phyloP scores from a whole-genome alignment of 768 basidiomycete species.

The Chiua virens region DNA sequence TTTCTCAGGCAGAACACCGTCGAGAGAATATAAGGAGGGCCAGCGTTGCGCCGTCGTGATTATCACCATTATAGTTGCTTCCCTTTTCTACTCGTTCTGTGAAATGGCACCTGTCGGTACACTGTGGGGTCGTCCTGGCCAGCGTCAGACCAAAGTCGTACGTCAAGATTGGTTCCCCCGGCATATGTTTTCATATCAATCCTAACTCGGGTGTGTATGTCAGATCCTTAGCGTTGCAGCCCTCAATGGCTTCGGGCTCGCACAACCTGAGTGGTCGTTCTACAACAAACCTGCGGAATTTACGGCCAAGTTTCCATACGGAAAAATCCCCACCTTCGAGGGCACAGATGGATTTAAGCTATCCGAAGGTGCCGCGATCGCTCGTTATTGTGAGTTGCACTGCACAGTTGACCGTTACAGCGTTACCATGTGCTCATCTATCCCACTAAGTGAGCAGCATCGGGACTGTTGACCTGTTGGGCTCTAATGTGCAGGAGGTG shows the following conservation, averaged over 20 bases:
- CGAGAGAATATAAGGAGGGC: too few relatives aligned
- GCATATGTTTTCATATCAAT: not conserved
- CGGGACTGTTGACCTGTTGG: slow-evolving; percentile 11
- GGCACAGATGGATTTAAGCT: slow-evolving; percentile 18
- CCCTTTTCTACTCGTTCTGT: too few relatives aligned
- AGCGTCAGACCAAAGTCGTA: too few relatives aligned
- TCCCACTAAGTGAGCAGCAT: slow-evolving; percentile 13
- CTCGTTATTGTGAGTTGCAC: slow-evolving; percentile 20
- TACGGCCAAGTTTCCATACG: slow-evolving; percentile 17
- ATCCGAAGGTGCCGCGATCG: slow-evolving; percentile 20
- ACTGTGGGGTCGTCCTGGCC: too few relatives aligned
- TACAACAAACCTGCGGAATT: slow-evolving; percentile 12
- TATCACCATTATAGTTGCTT: too few relatives aligned
- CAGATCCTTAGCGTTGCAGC: slow-evolving; percentile 23
- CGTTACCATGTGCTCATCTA: not conserved
- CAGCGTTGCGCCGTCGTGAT: too few relatives aligned
- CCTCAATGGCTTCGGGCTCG: slow-evolving; percentile 12
- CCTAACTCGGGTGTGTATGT: not conserved
- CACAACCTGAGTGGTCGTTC: slow-evolving; percentile 14
- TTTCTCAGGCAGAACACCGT: too few relatives aligned
- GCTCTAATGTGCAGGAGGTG: slow-evolving; percentile 10
- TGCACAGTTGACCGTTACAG: too few relatives aligned
- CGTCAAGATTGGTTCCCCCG: slow-evolving; percentile 1
- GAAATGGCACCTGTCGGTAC: too few relatives aligned
- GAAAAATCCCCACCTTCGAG: too few relatives aligned